Conservation (phyloP, 345 rosid genomes). For the Dipteronia dyeriana region DNA sequence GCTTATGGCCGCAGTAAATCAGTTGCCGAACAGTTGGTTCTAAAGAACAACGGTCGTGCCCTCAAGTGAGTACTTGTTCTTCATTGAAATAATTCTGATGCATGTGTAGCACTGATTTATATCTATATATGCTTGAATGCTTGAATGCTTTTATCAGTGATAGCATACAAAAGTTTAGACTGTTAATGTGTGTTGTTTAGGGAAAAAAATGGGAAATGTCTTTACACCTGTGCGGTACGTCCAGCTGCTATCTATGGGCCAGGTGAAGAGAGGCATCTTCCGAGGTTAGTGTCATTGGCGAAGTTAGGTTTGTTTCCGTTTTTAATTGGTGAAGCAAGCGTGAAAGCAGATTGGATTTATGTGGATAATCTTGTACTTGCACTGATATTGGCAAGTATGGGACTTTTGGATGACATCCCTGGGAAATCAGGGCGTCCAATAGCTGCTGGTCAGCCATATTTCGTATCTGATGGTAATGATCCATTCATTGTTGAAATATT, state of each 20-base stretch:
- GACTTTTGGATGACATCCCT: conserved; percentile 81
- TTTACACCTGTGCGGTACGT: conserved; percentile 82
- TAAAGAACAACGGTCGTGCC: conserved; percentile 71
- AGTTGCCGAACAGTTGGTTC: conserved; percentile 79
- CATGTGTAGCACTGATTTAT: not conserved
- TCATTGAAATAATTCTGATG: not conserved
- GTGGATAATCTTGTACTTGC: conserved; percentile 87
- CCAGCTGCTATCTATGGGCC: conserved; percentile 97
- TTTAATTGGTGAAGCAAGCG: conserved; percentile 64
- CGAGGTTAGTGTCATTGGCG: conserved; percentile 71
- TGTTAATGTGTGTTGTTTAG: conserved; percentile 34
- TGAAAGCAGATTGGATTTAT: conserved; percentile 86
- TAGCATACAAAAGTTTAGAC: not conserved
- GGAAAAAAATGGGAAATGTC: conserved; percentile 49
- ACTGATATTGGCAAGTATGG: conserved; percentile 84
- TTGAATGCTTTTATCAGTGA: not conserved
- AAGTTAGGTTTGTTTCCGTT: conserved; percentile 69
- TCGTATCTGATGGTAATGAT: conserved; percentile 86
- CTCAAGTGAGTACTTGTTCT: conserved; percentile 55
- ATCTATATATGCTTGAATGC: not conserved
- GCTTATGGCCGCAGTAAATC: conserved; percentile 77
- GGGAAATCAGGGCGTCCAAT: conserved; percentile 64
- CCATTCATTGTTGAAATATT: not conserved
- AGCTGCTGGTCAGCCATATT: conserved; percentile 93
- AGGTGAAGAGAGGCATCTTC: conserved; percentile 92